These are phyloP conservation scores for Trichomonascaceae sp. DNA, from an alignment of 1,139 yeast species.

Conservation along the genomic window DNA sequence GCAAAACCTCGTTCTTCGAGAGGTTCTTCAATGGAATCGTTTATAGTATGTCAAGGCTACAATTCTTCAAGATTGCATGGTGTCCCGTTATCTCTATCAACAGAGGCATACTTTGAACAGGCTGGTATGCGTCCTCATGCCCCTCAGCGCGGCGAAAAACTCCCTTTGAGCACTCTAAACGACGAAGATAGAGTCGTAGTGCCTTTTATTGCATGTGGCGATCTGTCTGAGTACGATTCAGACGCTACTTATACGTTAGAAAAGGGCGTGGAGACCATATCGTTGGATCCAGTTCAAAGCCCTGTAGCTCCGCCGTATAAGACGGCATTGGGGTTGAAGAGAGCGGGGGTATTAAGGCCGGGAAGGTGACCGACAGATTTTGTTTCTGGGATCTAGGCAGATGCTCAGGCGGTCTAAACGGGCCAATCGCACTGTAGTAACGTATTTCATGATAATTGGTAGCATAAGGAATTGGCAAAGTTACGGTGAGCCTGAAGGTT, in stretches of 20 bases:
- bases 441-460: too few species aligned
- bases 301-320: conserved; percentile 98
- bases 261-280: conserved; percentile 31
- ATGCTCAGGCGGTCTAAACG: too few species aligned
- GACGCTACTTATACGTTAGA: conserved; percentile 88
- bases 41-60: conserved; percentile 86
- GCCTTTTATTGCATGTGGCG: conserved; percentile 91
- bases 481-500: too few species aligned
- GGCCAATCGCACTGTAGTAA: too few species aligned
- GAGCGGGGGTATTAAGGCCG: conserved; percentile 53
- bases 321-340: conserved; percentile 78
- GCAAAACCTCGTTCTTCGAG: conserved; percentile 95
- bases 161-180: conserved; percentile 27
- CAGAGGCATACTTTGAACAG: conserved; percentile 70
- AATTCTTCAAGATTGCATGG: conserved; percentile 74
- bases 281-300: conserved; percentile 83
- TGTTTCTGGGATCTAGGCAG: too few species aligned
- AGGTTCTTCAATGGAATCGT: conserved; percentile 90
- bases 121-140: conserved; percentile 27
- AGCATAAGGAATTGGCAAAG: too few species aligned
- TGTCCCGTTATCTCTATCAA: conserved; percentile 56
- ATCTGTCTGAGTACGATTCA: conserved; percentile 75
- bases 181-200: conserved; percentile 68
- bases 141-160: not conserved
- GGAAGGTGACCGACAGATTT: conserved; percentile 3